Evolutionary conservation across 176 grass and related monocot genomes (phyloP), one percentile per base, ranked within the genome.

Genomic region (Poa annua): DNA sequence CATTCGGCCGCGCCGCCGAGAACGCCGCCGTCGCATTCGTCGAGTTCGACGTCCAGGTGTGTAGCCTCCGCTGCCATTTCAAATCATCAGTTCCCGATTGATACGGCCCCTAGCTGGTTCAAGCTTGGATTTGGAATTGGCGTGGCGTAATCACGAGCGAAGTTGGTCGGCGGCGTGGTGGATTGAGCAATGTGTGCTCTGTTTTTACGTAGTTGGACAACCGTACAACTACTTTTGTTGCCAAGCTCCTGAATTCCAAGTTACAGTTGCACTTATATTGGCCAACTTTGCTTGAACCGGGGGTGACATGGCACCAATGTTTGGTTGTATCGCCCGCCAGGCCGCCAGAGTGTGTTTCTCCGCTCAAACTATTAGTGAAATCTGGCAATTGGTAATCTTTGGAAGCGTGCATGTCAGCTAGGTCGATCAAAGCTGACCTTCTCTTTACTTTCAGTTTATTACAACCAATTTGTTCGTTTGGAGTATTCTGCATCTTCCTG

Each of bases 1-100:
- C 91, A 8, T 81, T 93, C 61, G 86, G 59, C 36, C 85, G 88
- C 16, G 88, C 91, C 62, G 82, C 88, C 78, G 51, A 17, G n/a
- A 24, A 74, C 77, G 50, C 82, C 47, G 83, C 85, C 25, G 79
- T 93, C 26, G 62, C 83, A 70, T 93, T 93, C 75, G 75, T 93
- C 79, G 91, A 93, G 85, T 90, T 93, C 62, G 91, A 93, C 66
- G 88, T 93, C 35, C 91, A 93, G 85, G 85, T 93, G 38, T 12
- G 14, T 5, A 21, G 25, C 60, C 17, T 69, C 49, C 4, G 33
- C 48, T 44, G 24, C 66, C 22, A 14, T 52, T 52, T 22, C 47
- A 7, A 1, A 11, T 65, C 19, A 14, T 21, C 53, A 19, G 36
- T 32, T 45, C 3, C 19, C 32, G 6, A 21, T 78, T 29, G 17